Conservation (phyloP, 352 stramenopile genomes). For the Phytophthora foliorum region DNA sequence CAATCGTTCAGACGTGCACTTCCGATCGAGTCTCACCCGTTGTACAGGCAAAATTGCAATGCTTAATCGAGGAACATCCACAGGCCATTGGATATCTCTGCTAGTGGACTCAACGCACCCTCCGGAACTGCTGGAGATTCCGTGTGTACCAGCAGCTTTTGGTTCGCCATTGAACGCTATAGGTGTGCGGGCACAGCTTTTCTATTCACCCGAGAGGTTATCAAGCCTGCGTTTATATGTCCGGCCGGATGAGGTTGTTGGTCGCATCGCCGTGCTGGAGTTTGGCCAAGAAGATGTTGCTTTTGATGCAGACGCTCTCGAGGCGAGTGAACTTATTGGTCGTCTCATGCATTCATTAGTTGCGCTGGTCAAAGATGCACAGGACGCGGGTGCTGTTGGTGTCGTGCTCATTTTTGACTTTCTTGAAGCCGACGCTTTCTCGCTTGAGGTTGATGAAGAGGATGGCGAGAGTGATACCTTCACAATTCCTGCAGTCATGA, state of each 20-base stretch:
- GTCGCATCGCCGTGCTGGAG: constrained; percentile 74
- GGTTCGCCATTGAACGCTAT: constrained; percentile 49
- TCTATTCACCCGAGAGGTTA: constrained; percentile 77
- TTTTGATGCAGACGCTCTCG: constrained; percentile 60
- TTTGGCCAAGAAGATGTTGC: constrained; percentile 71
- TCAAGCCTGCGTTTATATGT: constrained; percentile 70
- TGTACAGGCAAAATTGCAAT: constrained; percentile 66
- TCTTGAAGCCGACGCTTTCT: constrained; percentile 72
- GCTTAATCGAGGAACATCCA: constrained; percentile 65
- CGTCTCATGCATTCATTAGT: constrained; percentile 76
- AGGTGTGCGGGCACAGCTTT: constrained; percentile 55
- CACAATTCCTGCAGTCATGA: constrained; percentile 73
- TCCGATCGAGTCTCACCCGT: constrained; percentile 50
- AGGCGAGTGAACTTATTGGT: constrained; percentile 66
- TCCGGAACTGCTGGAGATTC: constrained; percentile 59
- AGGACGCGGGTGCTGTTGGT: constrained; percentile 59
- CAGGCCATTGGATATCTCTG: constrained; percentile 66
- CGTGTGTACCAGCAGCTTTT: constrained; percentile 65
- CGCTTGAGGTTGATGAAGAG: constrained; percentile 60
- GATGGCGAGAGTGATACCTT: constrained; percentile 43
- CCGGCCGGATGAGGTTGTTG: constrained; percentile 70
- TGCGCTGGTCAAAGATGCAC: constrained; percentile 79
- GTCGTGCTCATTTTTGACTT: constrained; percentile 80
- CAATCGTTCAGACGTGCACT: constrained; percentile 56
- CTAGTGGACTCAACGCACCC: constrained; percentile 29